Percentiles rank a stretch among this genome's conserved stretches.
These are phyloP conservation scores for Cladosporium colombiae DNA, from an alignment of 2,329 filamentous ascomycete species.

Conservation along the genomic window DNA sequence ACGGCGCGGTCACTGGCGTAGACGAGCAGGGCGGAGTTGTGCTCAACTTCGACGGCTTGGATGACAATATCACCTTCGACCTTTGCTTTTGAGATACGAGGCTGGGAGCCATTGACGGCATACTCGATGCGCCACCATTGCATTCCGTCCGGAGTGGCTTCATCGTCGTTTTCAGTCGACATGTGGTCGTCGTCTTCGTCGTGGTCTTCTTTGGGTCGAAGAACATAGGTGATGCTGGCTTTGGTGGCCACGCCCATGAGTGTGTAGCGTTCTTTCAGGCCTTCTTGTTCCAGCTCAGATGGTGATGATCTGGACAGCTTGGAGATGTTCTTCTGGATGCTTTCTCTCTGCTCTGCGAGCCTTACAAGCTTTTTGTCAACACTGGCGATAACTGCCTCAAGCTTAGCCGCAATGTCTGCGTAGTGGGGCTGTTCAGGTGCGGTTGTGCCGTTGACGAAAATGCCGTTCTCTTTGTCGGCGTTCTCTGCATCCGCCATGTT, in stretches of 20 bases:
- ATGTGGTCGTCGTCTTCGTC: conserved; percentile 25
- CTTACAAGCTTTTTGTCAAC: conserved; percentile 36
- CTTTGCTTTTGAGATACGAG: conserved; percentile 35
- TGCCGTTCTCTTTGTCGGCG: conserved; percentile 24
- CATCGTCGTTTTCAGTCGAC: conserved; percentile 33
- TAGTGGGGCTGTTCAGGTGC: conserved; percentile 27
- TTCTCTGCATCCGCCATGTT: conserved; percentile 24
- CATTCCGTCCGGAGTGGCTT: conserved; percentile 40
- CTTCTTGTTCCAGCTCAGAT: conserved; percentile 23
- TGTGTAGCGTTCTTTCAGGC: conserved; percentile 53
- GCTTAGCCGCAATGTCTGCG: conserved; percentile 34
- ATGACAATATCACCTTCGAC: conserved; percentile 55
- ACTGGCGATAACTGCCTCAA: conserved; percentile 37
- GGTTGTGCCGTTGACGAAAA: conserved; percentile 25
- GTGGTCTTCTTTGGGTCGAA: conserved; percentile 40
- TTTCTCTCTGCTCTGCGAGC: conserved; percentile 35
- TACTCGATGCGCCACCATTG: conserved; percentile 61
- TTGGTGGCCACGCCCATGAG: conserved; percentile 61
- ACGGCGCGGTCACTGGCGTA: conserved; percentile 55
- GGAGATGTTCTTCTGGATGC: conserved; percentile 32
- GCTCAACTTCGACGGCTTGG: conserved; percentile 52
- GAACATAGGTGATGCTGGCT: conserved; percentile 58
- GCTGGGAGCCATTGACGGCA: conserved; percentile 44
- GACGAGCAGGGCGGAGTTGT: conserved; percentile 56
- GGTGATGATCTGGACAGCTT: conserved; percentile 32